These are phyloP conservation scores for Ceratocystiopsis brevicomis DNA, from an alignment of 2,329 filamentous ascomycete genomes.

Conservation along the genomic window DNA sequence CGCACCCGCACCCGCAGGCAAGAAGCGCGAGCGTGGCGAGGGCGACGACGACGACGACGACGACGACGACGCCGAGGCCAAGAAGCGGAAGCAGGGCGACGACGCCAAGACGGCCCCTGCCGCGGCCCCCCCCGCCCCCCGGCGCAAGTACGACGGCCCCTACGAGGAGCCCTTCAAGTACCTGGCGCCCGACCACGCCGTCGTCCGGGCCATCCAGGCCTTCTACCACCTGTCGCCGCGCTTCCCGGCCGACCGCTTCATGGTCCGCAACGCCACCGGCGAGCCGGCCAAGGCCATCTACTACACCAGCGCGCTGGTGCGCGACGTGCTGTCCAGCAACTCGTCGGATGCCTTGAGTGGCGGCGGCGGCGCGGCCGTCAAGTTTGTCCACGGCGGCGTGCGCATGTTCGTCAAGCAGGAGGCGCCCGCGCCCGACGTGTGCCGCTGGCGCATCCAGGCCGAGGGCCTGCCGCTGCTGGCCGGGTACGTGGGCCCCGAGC, in stretches of 20 bases:
- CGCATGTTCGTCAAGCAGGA: slow-evolving; percentile 99
- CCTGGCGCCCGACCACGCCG: slow-evolving; percentile 51
- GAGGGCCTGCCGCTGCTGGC: slow-evolving; percentile 85
- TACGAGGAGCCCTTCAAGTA: slow-evolving; percentile 93
- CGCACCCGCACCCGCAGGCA: slow-evolving; percentile 7
- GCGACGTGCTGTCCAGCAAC: slow-evolving; percentile 71
- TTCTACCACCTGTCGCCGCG: slow-evolving; percentile 74
- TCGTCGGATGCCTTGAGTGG: slow-evolving; percentile 50
- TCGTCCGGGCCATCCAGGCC: slow-evolving; percentile 55
- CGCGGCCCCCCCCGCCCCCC: slow-evolving; percentile 11
- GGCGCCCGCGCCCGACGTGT: slow-evolving; percentile 67
- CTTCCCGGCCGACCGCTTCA: slow-evolving; percentile 81
- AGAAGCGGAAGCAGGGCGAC: slow-evolving; percentile 5
- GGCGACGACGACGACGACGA: slow-evolving; percentile 10
- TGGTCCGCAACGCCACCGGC: slow-evolving; percentile 85
- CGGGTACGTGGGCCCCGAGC: slow-evolving; percentile 65
- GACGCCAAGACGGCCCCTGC: not conserved
- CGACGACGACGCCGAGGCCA: slow-evolving; percentile 7
- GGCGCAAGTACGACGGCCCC: slow-evolving; percentile 28
- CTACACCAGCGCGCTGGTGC: slow-evolving; percentile 72
- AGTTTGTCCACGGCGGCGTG: slow-evolving; percentile 90
- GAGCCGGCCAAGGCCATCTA: slow-evolving; percentile 89
- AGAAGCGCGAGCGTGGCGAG: slow-evolving; percentile 22
- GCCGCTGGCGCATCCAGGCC: slow-evolving; percentile 86
- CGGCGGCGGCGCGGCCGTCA: slow-evolving; percentile 34